Percentiles rank a stretch among this genome's conserved stretches.
Conservation (phyloP, 2,329 filamentous ascomycete genomes). For the Sclerotinia borealis region DNA sequence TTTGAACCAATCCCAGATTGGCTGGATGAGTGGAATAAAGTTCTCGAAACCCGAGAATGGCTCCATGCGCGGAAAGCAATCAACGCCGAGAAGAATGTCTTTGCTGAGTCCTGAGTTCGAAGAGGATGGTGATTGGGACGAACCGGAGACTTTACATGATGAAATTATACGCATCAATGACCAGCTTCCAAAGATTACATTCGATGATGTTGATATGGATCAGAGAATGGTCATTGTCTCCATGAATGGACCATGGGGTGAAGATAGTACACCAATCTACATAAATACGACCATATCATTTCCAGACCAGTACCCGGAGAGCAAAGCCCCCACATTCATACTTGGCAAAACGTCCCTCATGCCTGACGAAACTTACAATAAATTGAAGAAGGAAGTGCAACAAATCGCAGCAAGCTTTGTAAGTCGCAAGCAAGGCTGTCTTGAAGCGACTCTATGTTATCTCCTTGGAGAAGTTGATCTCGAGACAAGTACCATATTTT, state of each 20-base stretch:
- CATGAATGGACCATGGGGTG: slow-evolving; percentile 59
- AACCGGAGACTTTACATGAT: slow-evolving; percentile 54
- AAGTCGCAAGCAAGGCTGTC: slow-evolving; percentile 52
- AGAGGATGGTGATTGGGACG: slow-evolving; percentile 46
- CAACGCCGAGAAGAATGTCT: slow-evolving; percentile 27
- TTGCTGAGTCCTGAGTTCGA: slow-evolving; percentile 31
- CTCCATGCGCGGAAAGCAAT: slow-evolving; percentile 18
- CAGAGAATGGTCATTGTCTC: slow-evolving; percentile 53
- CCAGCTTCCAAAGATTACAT: slow-evolving; percentile 57
- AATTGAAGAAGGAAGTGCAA: slow-evolving; percentile 49
- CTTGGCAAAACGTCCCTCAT: slow-evolving; percentile 59
- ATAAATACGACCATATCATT: slow-evolving; percentile 57
- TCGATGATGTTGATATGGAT: slow-evolving; percentile 60
- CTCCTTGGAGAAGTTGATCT: slow-evolving; percentile 58
- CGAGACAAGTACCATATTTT: slow-evolving; percentile 54
- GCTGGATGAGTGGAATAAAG: slow-evolving; percentile 64
- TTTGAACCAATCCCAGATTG: slow-evolving; percentile 50
- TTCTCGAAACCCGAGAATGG: slow-evolving; percentile 40
- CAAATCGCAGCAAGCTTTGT: slow-evolving; percentile 51
- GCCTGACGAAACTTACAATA: slow-evolving; percentile 48
- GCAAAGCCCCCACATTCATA: slow-evolving; percentile 50
- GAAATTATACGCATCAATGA: slow-evolving; percentile 57
- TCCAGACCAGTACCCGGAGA: slow-evolving; percentile 52
- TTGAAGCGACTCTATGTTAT: slow-evolving; percentile 57
- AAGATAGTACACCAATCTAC: slow-evolving; percentile 50